Evolutionary conservation across 2,329 filamentous ascomycete genomes (phyloP).

Genomic region (Xylariaceae sp.): DNA sequence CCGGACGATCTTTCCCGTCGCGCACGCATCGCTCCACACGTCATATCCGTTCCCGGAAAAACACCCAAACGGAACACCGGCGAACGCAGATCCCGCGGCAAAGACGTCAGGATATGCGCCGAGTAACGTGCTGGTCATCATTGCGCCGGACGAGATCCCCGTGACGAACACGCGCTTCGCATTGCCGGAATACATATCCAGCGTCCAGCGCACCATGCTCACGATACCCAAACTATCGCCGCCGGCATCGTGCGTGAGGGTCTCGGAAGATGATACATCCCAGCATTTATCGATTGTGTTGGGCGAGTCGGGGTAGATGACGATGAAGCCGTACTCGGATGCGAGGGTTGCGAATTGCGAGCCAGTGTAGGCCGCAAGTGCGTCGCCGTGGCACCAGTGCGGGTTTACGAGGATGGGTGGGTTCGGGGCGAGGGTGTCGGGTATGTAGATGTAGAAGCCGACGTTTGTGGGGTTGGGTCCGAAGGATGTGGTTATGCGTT

Average conservation of each 20-base stretch:
- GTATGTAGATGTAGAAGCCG: conserved; percentile 49
- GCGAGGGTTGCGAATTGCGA: conserved; percentile 51
- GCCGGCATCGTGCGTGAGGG: conserved; percentile 33
- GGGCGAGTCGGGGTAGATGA: conserved; percentile 31
- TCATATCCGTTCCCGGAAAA: conserved; percentile 39
- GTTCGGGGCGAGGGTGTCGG: conserved; percentile 37
- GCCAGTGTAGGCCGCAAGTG: conserved; percentile 42
- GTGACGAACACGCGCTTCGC: conserved; percentile 31
- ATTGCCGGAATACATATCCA: conserved; percentile 32
- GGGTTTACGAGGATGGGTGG: conserved; percentile 51
- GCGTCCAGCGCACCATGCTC: conserved; percentile 36
- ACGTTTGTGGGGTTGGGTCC: conserved; percentile 47
- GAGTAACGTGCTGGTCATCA: conserved; percentile 37
- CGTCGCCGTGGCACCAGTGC: conserved; percentile 54
- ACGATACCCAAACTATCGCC: conserved; percentile 37
- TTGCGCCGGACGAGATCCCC: conserved; percentile 32
- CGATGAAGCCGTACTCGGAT: conserved; percentile 40
- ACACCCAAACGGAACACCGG: conserved; percentile 48
- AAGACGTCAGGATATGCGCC: conserved; percentile 47
- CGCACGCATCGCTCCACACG: conserved; percentile 50
- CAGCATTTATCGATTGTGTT: conserved; percentile 46
- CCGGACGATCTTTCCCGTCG: conserved; percentile 40
- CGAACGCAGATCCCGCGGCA: conserved; percentile 40
- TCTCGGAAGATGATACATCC: conserved; percentile 48
- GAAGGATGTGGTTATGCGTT: conserved; percentile 31